These are phyloP conservation scores for Penicillium vulpinum DNA, from an alignment of 2,329 filamentous ascomycete genomes.

Conservation along the genomic window DNA sequence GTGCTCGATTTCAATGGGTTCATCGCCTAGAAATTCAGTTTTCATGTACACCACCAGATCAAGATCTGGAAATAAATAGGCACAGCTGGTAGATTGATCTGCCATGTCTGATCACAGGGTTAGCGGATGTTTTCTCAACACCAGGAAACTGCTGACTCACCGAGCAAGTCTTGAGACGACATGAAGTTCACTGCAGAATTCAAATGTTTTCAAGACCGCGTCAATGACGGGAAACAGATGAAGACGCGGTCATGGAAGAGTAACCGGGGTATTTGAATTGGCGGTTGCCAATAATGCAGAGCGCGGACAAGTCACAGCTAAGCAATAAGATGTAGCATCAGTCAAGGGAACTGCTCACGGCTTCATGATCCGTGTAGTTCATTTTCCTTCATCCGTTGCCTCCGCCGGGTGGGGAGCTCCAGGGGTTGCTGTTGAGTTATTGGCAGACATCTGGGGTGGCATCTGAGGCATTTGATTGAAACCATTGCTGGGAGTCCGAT, in stretches of 20 bases:
- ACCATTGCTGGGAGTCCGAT: constrained; percentile 58
- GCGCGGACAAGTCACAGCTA: constrained; percentile 2
- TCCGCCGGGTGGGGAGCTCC: constrained; percentile 44
- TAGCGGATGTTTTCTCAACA: background rate
- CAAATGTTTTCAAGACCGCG: background rate
- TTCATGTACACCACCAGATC: constrained; percentile 9
- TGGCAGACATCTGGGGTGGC: constrained; percentile 47
- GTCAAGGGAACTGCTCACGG: background rate
- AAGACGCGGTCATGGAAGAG: constrained; percentile 4
- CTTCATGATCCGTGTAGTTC: constrained; percentile 25
- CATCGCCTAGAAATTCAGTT: constrained; percentile 4
- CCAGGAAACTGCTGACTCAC: background rate
- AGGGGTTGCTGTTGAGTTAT: constrained; percentile 28
- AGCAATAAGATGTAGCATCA: constrained; percentile 5
- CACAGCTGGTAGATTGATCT: constrained; percentile 12
- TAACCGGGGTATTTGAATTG: constrained; percentile 5
- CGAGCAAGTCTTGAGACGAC: constrained; percentile 10
- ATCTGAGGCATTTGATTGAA: constrained; percentile 52
- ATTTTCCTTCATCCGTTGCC: constrained; percentile 51
- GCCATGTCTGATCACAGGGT: constrained; percentile 8
- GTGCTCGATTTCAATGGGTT: background rate
- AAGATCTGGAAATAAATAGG: constrained; percentile 7
- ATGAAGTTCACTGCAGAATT: constrained; percentile 6
- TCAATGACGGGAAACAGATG: constrained; percentile 5
- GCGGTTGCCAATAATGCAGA: constrained; percentile 6